phyloP scores from a whole-genome alignment of 2,329 filamentous ascomycete species.

The Colletotrichum simmondsii region DNA sequence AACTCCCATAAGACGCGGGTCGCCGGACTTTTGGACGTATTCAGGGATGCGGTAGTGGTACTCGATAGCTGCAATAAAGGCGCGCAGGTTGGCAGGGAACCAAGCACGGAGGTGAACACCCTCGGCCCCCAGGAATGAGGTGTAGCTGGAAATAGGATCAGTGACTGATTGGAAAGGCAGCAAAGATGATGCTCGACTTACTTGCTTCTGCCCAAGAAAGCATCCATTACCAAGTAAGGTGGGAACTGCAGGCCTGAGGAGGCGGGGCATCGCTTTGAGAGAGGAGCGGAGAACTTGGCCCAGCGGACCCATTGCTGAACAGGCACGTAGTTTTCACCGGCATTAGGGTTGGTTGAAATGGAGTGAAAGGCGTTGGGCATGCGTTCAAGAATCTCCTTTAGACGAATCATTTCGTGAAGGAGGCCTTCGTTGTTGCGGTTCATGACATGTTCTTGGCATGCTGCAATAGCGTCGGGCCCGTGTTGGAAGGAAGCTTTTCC shows the following conservation, averaged over 20 bases:
- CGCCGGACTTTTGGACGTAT: constrained; percentile 60
- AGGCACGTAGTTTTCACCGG: constrained; percentile 61
- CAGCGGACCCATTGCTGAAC: constrained; percentile 60
- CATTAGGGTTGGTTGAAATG: constrained; percentile 63
- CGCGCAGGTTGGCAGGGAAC: constrained; percentile 63
- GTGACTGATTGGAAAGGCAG: too few species aligned
- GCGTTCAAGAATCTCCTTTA: constrained; percentile 63
- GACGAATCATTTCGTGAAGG: constrained; percentile 59
- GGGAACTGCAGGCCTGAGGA: constrained; percentile 63
- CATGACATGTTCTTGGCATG: constrained; percentile 65
- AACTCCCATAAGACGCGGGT: constrained; percentile 61
- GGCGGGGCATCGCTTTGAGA: constrained; percentile 61
- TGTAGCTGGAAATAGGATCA: constrained; percentile 43
- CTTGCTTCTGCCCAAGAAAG: constrained; percentile 62
- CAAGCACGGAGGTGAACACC: constrained; percentile 64
- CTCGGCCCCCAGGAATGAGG: constrained; percentile 62
- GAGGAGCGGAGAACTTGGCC: constrained; percentile 61
- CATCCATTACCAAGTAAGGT: constrained; percentile 65
- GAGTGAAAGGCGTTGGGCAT: constrained; percentile 65
- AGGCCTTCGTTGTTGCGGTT: constrained; percentile 60
- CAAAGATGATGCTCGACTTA: background rate
- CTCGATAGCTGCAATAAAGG: constrained; percentile 65
- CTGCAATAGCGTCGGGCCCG: constrained; percentile 61
- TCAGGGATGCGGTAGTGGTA: constrained; percentile 65
- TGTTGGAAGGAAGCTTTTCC: constrained; percentile 58